phyloP scores from a whole-genome alignment of 2,329 filamentous ascomycete genomes.

The Fusarium vanettenii region DNA sequence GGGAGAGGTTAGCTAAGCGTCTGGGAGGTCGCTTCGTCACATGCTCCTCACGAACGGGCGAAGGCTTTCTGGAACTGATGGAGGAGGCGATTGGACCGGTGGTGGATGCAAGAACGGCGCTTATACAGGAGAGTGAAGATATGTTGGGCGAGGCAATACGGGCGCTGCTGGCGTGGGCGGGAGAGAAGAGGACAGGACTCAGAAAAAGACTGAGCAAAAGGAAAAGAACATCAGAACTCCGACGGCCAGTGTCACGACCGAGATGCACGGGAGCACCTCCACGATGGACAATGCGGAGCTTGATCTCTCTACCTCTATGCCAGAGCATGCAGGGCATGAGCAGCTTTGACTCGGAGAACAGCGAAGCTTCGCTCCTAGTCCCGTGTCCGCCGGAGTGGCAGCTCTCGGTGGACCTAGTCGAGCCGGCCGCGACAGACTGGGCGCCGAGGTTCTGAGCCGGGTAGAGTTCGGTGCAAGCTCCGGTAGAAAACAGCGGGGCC shows the following conservation, averaged over 20 bases:
- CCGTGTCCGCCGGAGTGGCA: slow-evolving; percentile 29
- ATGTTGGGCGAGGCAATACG: slow-evolving; percentile 18
- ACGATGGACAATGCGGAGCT: slow-evolving; percentile 25
- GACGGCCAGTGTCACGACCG: slow-evolving; percentile 4
- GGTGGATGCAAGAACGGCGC: slow-evolving; percentile 16
- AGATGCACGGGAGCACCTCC: slow-evolving; percentile 26
- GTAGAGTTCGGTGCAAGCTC: not conserved
- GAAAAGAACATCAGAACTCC: not conserved
- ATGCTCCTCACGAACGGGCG: slow-evolving; percentile 12
- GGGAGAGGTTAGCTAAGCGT: slow-evolving; percentile 13
- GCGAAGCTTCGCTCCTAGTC: slow-evolving; percentile 13
- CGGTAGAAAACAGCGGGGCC: not conserved
- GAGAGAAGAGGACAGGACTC: not conserved
- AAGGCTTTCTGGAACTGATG: slow-evolving; percentile 7
- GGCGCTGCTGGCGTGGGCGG: slow-evolving; percentile 1
- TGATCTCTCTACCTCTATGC: slow-evolving; percentile 2
- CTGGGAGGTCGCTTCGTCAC: slow-evolving; percentile 22
- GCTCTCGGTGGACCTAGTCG: slow-evolving; percentile 22
- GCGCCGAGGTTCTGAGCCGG: slow-evolving; percentile 14
- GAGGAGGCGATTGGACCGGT: slow-evolving; percentile 22
- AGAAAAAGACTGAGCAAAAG: slow-evolving; percentile 2
- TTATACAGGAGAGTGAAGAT: slow-evolving; percentile 32
- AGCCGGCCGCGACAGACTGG: slow-evolving; percentile 23
- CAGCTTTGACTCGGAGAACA: slow-evolving; percentile 4
- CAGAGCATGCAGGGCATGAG: not conserved